phyloP scores from a whole-genome alignment of 2,329 filamentous ascomycete species.

The Claviceps sp. region DNA sequence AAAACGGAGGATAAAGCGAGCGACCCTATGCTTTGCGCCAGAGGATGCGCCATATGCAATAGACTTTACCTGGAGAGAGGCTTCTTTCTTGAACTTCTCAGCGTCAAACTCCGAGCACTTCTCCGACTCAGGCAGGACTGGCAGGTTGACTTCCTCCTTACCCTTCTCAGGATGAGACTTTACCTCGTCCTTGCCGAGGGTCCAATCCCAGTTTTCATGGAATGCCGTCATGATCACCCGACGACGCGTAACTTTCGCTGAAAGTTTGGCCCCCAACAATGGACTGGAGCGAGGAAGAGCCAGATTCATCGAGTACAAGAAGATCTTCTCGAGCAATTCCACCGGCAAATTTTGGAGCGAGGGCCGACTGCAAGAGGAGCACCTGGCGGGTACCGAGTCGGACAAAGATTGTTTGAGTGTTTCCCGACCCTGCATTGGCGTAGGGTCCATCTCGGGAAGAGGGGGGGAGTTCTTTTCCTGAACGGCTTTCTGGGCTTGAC shows the following conservation, averaged over 20 bases:
- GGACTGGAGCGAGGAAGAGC: conserved; percentile 31
- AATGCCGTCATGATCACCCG: conserved; percentile 24
- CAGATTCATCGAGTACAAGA: conserved; percentile 35
- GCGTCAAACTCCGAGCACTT: too few species aligned
- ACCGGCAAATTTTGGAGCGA: conserved; percentile 28
- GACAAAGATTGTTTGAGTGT: conserved; percentile 23
- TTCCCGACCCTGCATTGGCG: conserved; percentile 33
- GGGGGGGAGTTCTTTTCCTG: not conserved
- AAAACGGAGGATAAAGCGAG: not conserved
- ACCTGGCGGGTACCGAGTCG: conserved; percentile 15
- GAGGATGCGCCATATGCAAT: not conserved
- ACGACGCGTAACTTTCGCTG: conserved; percentile 23
- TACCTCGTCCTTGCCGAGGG: conserved; percentile 15
- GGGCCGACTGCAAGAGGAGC: conserved; percentile 12
- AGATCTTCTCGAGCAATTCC: conserved; percentile 40
- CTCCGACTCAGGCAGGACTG: not conserved
- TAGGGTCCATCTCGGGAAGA: conserved; percentile 27
- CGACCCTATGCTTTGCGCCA: not conserved
- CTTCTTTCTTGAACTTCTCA: conserved; percentile 19
- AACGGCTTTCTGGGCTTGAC: too few species aligned
- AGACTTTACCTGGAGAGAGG: conserved; percentile 28
- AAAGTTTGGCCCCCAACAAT: conserved; percentile 33
- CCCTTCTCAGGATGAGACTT: not conserved
- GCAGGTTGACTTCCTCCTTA: too few species aligned
- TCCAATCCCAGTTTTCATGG: conserved; percentile 25